A percentile compares a stretch with the other conserved stretches of the same genome.
Conservation (phyloP, 2,329 filamentous ascomycete genomes). For the Phialophora macrospora region DNA sequence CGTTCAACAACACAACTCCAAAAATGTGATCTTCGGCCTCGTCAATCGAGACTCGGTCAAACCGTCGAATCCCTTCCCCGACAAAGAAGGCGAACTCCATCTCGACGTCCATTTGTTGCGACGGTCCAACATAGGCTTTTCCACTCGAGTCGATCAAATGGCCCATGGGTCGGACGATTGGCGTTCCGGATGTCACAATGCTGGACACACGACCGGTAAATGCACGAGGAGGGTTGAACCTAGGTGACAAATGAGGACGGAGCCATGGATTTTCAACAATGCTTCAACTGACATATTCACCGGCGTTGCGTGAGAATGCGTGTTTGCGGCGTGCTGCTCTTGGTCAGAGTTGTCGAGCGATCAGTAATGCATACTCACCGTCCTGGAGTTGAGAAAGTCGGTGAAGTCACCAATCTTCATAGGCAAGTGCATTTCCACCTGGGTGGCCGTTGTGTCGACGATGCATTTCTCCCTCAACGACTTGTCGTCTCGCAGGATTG, state of each 20-base stretch:
- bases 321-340: too few species aligned
- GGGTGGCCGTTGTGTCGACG: too few species aligned
- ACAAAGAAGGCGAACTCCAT: too few species aligned
- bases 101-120: too few species aligned
- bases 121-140: too few species aligned
- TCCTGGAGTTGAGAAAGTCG: constrained; percentile 20
- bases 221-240: constrained; percentile 21
- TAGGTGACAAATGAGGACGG: neutral
- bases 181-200: constrained; percentile 15
- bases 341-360: too few species aligned
- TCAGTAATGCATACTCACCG: constrained; percentile 3
- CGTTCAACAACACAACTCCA: constrained; percentile 79
- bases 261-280: neutral
- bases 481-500: too few species aligned
- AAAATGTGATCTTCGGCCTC: constrained; percentile 74
- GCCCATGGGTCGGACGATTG: constrained; percentile 18
- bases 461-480: too few species aligned
- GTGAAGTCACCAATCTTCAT: constrained; percentile 22
- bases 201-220: constrained; percentile 19
- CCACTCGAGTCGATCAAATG: constrained; percentile 1
- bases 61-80: constrained; percentile 61
- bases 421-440: constrained; percentile 22
- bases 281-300: too few species aligned
- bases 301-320: too few species aligned
- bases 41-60: constrained; percentile 64